Evolutionary conservation across 495 filamentous ascomycete genomes (phyloP).

Genomic region (Talaromyces wortmannii): DNA sequence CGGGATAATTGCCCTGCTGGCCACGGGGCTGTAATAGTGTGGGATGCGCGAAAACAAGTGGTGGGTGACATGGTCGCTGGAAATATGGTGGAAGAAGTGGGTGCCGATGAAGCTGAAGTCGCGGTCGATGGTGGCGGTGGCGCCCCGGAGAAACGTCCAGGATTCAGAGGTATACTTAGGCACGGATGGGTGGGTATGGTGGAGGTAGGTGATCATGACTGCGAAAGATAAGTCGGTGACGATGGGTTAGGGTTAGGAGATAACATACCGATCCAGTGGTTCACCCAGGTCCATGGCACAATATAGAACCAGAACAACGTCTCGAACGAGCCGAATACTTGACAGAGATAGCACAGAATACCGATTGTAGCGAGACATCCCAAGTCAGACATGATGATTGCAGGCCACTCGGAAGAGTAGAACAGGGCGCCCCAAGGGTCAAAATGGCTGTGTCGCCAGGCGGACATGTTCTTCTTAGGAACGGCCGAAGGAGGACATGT

Average conservation of each 20-base stretch:
- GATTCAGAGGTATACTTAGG: slow-evolving; percentile 64
- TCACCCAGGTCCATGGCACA: slow-evolving; percentile 41
- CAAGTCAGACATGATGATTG: slow-evolving; percentile 45
- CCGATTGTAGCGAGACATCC: slow-evolving; percentile 28
- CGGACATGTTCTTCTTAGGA: slow-evolving; percentile 7
- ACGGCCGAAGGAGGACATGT: slow-evolving; percentile 23
- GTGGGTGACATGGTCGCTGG: slow-evolving; percentile 77
- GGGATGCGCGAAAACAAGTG: slow-evolving; percentile 74
- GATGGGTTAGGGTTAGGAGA: too few species aligned
- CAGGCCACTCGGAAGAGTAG: background rate
- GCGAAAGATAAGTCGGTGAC: background rate
- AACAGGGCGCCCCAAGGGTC: slow-evolving; percentile 17
- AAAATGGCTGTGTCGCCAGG: slow-evolving; percentile 38
- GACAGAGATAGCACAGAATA: slow-evolving; percentile 21
- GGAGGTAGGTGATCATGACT: slow-evolving; percentile 72
- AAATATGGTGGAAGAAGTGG: slow-evolving; percentile 70
- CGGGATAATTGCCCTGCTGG: slow-evolving; percentile 66
- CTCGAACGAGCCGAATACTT: slow-evolving; percentile 23
- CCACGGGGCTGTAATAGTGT: slow-evolving; percentile 78
- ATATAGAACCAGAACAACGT: slow-evolving; percentile 33
- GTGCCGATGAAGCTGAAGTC: slow-evolving; percentile 77
- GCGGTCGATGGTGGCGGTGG: slow-evolving; percentile 74
- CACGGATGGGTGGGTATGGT: slow-evolving; percentile 74
- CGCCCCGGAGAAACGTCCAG: slow-evolving; percentile 75
- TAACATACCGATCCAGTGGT: slow-evolving; percentile 37